A percentile compares a stretch with the other conserved stretches of the same genome.
Evolutionary conservation across 352 stramenopile species (phyloP).

Genomic region (Phytophthora constricta): DNA sequence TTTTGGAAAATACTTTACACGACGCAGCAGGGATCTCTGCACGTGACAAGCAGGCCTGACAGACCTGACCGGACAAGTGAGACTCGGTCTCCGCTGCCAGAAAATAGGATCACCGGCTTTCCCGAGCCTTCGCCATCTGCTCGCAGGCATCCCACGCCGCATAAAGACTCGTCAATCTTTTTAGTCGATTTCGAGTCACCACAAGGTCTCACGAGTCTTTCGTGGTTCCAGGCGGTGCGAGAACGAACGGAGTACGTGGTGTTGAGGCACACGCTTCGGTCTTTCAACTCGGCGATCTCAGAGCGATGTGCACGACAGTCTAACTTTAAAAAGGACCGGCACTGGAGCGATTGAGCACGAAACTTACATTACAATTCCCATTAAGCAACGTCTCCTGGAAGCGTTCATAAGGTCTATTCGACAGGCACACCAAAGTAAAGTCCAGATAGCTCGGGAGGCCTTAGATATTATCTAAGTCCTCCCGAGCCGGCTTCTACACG

Average conservation of each 20-base stretch:
- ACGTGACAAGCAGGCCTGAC: neutral
- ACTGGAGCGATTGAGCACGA: neutral
- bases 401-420: neutral
- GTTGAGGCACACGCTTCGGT: slow-evolving; percentile 11
- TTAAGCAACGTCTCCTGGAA: slow-evolving; percentile 6
- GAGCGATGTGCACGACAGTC: neutral
- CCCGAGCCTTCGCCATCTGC: slow-evolving; percentile 9
- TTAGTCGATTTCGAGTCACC: slow-evolving; percentile 17
- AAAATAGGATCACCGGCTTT: slow-evolving; percentile 26
- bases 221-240: slow-evolving; percentile 3
- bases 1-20: slow-evolving; percentile 16
- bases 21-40: neutral
- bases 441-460: too few species aligned
- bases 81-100: slow-evolving; percentile 6
- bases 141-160: neutral
- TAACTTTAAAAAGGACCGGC: neutral
- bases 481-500: slow-evolving; percentile 21
- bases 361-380: slow-evolving; percentile 1
- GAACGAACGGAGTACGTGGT: slow-evolving; percentile 12
- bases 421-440: slow-evolving; percentile 3
- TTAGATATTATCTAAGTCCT: too few species aligned
- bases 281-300: neutral
- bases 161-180: slow-evolving; percentile 12
- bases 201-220: slow-evolving; percentile 20
- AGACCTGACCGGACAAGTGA: slow-evolving; percentile 1